Evolutionary conservation across 352 stramenopile species (phyloP), one percentile per base, ranked within the genome.

Genomic region (Globisporangium apiculatum): DNA sequence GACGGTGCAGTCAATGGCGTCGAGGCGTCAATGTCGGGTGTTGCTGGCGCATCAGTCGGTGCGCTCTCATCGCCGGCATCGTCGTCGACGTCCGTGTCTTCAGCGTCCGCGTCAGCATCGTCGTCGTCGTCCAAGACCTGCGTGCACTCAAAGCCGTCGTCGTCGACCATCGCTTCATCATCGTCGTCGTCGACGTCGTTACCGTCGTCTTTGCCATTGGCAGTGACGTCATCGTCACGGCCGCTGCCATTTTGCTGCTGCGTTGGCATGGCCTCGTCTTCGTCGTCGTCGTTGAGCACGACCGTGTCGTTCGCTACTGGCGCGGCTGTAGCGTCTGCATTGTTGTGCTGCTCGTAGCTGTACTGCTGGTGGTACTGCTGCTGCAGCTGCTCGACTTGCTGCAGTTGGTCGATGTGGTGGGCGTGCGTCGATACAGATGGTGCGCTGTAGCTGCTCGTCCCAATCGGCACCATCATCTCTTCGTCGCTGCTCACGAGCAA

Each of bases 171-270:
- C 5, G 51, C 42, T 46, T 64, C 48, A 45, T 59, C 15, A n/a
- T 42, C 41, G 14, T 52, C 47, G 52, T 65, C 15, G 41, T 72
- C 64, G 40, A 60, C 54, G 12, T 43, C 31, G n/a, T 53, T 51
- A 14, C 42, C 7, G 7, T 58, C 41, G 10, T 62, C 55, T 15
- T 53, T 17, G 10, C n/a, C n/a, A 24, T 24, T 49, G 45, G 7
- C 7, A 31, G 24, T 31, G 24, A 31, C 24, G 24, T 31, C 24
- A 31, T 31, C 24, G 52, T 61, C 47, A 36, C 15, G 50, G n/a
- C 35, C 41, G 14, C 53, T 49, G 40, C 4, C 11, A 14, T 8
- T 12, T 1, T 43, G 40, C 11, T 43, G 40, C 40, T 43, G 40
- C 40, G 7, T 8, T 43, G 40, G 40, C 40, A 43, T 43, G 7